A percentile compares a stretch with the other conserved stretches of the same genome.
Evolutionary conservation across 2,329 filamentous ascomycete species (phyloP).

Genomic region (Lachnellula subtilissima): DNA sequence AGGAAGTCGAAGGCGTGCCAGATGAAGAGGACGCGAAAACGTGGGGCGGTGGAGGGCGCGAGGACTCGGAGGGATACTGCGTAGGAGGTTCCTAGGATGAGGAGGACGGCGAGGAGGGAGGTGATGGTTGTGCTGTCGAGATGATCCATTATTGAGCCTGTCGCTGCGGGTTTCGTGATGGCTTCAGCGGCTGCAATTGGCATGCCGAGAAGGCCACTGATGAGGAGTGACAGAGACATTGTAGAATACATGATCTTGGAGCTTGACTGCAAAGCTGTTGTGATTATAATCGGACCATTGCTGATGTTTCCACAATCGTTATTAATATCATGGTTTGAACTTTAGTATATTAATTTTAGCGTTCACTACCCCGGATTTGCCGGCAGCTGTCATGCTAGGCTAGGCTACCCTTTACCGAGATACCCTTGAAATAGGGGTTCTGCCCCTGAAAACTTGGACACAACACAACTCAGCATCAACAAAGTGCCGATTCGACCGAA

Average conservation of each 20-base stretch:
- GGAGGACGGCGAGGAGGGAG: conserved; percentile 52
- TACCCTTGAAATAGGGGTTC: neutral
- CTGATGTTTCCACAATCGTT: neutral
- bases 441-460: neutral
- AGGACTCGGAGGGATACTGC: conserved; percentile 42
- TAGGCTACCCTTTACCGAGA: neutral
- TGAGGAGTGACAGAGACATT: neutral
- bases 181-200: neutral
- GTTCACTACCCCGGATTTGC: neutral
- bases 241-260: neutral
- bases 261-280: neutral
- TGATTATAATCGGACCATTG: neutral
- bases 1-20: conserved; percentile 94
- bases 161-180: neutral
- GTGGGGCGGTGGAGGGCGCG: conserved; percentile 33
- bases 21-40: conserved; percentile 75
- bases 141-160: conserved; percentile 31
- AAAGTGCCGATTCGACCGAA: neutral
- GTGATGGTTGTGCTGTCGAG: conserved; percentile 57
- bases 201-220: neutral
- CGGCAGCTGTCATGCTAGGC: neutral
- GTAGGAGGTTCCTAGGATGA: conserved; percentile 49
- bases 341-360: neutral
- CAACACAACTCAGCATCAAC: neutral
- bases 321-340: neutral